A percentile compares a stretch with the other conserved stretches of the same genome.
Evolutionary conservation across 164 flowering plant species (phyloP).

Genomic region (Akebia trifoliata): DNA sequence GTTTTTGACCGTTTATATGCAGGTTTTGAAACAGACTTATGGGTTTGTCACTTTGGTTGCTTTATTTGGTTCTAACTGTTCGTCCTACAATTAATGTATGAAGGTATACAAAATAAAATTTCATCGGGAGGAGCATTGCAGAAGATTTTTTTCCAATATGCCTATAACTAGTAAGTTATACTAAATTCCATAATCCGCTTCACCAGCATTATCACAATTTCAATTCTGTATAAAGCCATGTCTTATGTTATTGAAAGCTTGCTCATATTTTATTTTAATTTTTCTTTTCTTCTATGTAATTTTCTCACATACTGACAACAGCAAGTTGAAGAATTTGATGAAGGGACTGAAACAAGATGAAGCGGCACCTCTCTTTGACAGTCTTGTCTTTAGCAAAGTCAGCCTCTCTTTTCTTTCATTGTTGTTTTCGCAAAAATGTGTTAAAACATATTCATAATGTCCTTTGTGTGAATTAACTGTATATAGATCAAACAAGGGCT

Average conservation of each 20-base stretch:
- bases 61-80: background rate
- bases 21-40: slow-evolving; percentile 36
- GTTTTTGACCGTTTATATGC: slow-evolving; percentile 82
- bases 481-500: slow-evolving; percentile 65
- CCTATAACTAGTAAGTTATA: slow-evolving; percentile 75
- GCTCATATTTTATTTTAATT: background rate
- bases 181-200: background rate
- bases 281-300: background rate
- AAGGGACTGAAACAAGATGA: slow-evolving; percentile 69
- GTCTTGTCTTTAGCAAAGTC: slow-evolving; percentile 77
- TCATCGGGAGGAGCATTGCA: slow-evolving; percentile 58
- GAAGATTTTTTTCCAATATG: slow-evolving; percentile 67
- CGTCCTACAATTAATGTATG: slow-evolving; percentile 15
- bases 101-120: slow-evolving; percentile 67
- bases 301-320: slow-evolving; percentile 25
- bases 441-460: background rate
- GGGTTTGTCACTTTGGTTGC: background rate
- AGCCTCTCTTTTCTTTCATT: slow-evolving; percentile 3
- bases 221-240: no score
- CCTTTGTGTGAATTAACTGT: slow-evolving; percentile 4
- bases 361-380: slow-evolving; percentile 86
- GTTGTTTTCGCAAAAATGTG: background rate
- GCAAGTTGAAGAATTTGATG: slow-evolving; percentile 74
- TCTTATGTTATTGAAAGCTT: no score
- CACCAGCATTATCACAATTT: no score